Evolutionary conservation across 345 rosid genomes (phyloP), one percentile per base, ranked within the genome.

Genomic region (Citrus australasica): DNA sequence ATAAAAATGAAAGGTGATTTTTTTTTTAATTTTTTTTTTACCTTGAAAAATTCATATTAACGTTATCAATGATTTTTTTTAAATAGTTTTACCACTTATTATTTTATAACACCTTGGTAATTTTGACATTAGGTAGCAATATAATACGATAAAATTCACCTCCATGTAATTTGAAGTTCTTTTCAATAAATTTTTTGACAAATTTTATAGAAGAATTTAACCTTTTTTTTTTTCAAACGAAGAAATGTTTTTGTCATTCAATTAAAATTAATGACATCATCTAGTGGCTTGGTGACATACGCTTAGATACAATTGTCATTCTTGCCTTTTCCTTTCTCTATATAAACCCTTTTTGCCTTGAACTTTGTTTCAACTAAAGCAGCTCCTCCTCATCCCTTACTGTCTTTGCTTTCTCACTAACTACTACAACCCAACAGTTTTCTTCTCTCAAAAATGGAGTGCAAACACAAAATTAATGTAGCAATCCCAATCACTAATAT

Each of bases 371-470:
- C 82, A 82, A 75, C 73, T 21, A 55, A 67, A 51, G 55, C 75
- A 32, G 33, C 75, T 76, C 71, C 76, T 56, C 48, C 22, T 64
- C 74, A 35, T 79, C 58, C 24, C 58, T 53, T 17, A 17, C 21
- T 21, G 17, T 37, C 24, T 62, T 42, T 9, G 58, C 38, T 62
- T 40, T 74, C 69, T 42, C 77, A 74, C 78, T 59, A 56, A 10
- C 59, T 37, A 33, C 27, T 51, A 3, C 73, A 27, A 10, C 38
- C 11, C 30, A 27, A n/a, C 32, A 53, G 22, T 5, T 17, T 53
- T 35, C 51, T 61, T 68, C 65, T 76, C 51, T 35, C 64, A 14
- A 58, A 30, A 21, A 84, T 86, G 86, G 84, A 76, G 25, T 74
- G 32, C 70, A 21, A 11, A 25, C 80, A 71, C 14, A 78, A 78